Percentiles rank a stretch among this genome's conserved stretches.
Conservation (phyloP, 2,329 filamentous ascomycete species). For the Acrocalymma vagum region DNA sequence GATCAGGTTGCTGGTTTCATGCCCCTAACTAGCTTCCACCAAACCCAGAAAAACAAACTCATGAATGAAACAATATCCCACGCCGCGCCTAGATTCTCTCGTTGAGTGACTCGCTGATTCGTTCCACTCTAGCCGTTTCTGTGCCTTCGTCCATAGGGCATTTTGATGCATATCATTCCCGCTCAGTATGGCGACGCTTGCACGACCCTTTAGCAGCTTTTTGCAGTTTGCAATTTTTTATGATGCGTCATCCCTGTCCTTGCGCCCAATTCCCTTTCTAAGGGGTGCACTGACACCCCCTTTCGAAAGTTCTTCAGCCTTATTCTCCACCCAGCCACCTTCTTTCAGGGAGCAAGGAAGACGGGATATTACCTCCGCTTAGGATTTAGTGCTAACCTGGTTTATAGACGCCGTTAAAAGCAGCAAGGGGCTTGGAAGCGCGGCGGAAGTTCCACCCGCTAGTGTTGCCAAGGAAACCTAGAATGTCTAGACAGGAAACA, state of each 20-base stretch:
- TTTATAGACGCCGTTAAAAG: constrained; percentile 15
- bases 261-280: constrained; percentile 29
- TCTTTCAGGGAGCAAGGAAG: constrained; percentile 12
- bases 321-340: constrained; percentile 19
- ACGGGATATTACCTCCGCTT: constrained; percentile 12
- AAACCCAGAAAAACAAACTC: constrained; percentile 11
- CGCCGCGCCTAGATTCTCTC: too few relatives aligned
- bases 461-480: background rate
- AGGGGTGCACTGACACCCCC: constrained; percentile 27
- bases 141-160: background rate
- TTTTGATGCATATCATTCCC: constrained; percentile 1
- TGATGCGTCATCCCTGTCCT: constrained; percentile 22
- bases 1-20: constrained; percentile 9
- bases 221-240: constrained; percentile 19
- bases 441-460: background rate
- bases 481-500: background rate
- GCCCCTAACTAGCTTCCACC: constrained; percentile 2
- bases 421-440: constrained; percentile 10
- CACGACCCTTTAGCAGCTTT: constrained; percentile 8
- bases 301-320: constrained; percentile 27
- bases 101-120: too few relatives aligned
- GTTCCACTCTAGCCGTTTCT: background rate
- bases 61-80: constrained; percentile 6
- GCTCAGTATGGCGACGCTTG: background rate
- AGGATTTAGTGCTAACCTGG: constrained; percentile 11